A percentile compares a stretch with the other conserved stretches of the same genome.
Conservation (phyloP, 768 basidiomycete species). For the Cystobasidium onofrii region DNA sequence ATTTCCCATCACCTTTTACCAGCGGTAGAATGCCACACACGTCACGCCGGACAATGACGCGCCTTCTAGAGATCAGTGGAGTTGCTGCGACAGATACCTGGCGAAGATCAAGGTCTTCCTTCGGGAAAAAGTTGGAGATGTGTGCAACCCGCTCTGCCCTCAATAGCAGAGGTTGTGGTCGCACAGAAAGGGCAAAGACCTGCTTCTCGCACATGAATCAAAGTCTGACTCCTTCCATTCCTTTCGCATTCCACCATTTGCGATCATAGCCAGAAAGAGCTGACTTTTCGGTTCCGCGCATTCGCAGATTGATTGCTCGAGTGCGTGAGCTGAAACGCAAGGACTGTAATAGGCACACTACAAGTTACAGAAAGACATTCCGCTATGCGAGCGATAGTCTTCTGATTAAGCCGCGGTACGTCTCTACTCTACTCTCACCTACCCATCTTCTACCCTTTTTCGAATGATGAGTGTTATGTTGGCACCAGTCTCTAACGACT, state of each 20-base stretch:
- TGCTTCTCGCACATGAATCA: not conserved
- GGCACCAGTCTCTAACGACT: constrained; percentile 28
- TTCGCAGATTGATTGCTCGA: too few relatives aligned
- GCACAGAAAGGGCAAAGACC: not conserved
- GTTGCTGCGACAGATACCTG: constrained; percentile 21
- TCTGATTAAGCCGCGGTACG: too few relatives aligned
- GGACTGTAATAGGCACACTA: too few relatives aligned
- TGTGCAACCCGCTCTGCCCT: not conserved
- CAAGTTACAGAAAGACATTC: too few relatives aligned
- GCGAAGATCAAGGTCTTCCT: constrained; percentile 11
- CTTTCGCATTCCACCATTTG: too few relatives aligned
- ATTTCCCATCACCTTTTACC: too few relatives aligned
- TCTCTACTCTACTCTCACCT: not conserved
- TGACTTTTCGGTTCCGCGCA: not conserved
- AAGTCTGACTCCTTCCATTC: not conserved
- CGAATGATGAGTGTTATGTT: constrained; percentile 30
- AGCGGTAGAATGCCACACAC: too few relatives aligned
- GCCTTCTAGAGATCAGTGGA: constrained; percentile 23
- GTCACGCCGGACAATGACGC: constrained; percentile 11
- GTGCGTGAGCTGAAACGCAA: too few relatives aligned
- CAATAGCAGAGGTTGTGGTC: not conserved
- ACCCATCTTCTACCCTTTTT: not conserved
- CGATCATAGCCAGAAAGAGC: too few relatives aligned
- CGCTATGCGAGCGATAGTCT: too few relatives aligned
- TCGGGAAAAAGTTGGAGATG: not conserved